Percentiles rank a stretch among this genome's conserved stretches.
Conservation (phyloP, 768 basidiomycete genomes). For the Leccinum aurantiacum region DNA sequence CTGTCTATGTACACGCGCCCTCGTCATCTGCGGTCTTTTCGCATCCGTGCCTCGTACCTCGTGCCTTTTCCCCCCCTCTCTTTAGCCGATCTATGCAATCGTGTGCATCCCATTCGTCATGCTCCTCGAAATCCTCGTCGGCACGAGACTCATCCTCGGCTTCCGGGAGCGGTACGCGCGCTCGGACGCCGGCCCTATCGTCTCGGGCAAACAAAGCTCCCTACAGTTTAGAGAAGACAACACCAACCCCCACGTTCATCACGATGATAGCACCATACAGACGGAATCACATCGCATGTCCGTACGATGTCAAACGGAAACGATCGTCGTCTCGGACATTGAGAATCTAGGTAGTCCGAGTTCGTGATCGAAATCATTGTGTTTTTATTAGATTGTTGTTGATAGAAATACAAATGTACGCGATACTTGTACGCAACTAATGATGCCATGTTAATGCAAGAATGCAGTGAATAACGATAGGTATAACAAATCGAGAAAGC, state of each 20-base stretch:
- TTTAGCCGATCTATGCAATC: conserved; percentile 28
- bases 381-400: conserved; percentile 5
- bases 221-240: conserved; percentile 15
- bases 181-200: conserved; percentile 8
- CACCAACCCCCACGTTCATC: neutral
- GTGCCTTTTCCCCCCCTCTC: neutral
- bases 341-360: neutral
- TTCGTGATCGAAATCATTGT: neutral
- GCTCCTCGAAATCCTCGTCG: conserved; percentile 31
- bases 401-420: conserved; percentile 22
- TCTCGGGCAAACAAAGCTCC: conserved; percentile 14
- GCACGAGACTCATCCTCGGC: conserved; percentile 32
- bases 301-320: conserved; percentile 21
- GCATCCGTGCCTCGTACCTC: neutral
- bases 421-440: conserved; percentile 7
- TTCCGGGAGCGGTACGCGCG: conserved; percentile 32
- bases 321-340: conserved; percentile 14
- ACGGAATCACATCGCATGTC: conserved; percentile 5
- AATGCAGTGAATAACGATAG: conserved; percentile 14
- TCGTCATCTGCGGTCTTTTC: neutral
- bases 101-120: conserved; percentile 33
- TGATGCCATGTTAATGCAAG: conserved; percentile 12
- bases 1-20: neutral
- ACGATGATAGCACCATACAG: neutral
- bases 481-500: conserved; percentile 3